phyloP scores from a whole-genome alignment of 768 basidiomycete genomes.

The Mycena metata region DNA sequence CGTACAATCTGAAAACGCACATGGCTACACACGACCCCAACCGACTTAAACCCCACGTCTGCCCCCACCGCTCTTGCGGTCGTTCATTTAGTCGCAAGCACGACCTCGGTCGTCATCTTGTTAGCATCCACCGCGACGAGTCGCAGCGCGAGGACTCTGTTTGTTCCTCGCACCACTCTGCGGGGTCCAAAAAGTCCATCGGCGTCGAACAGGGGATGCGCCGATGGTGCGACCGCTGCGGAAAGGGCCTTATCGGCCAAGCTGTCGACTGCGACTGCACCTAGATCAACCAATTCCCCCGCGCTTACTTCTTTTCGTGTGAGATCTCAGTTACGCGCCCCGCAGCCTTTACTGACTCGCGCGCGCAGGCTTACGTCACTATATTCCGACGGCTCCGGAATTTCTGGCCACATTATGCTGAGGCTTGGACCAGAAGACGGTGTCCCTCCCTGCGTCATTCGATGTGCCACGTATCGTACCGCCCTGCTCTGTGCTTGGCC shows the following conservation, averaged over 20 bases:
- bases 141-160: slow-evolving; percentile 52
- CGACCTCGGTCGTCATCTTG: slow-evolving; percentile 90
- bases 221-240: slow-evolving; percentile 81
- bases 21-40: slow-evolving; percentile 96
- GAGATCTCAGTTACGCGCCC: slow-evolving; percentile 41
- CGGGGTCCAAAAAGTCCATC: slow-evolving; percentile 63
- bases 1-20: slow-evolving; percentile 96
- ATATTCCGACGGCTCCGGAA: slow-evolving; percentile 55
- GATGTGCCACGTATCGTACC: slow-evolving; percentile 77
- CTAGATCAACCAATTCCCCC: slow-evolving; percentile 58
- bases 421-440: slow-evolving; percentile 32
- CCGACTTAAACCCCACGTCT: slow-evolving; percentile 89
- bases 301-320: slow-evolving; percentile 47
- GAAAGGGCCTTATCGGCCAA: slow-evolving; percentile 74
- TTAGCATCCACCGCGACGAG: slow-evolving; percentile 85
- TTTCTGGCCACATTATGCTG: slow-evolving; percentile 47
- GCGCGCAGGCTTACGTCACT: slow-evolving; percentile 46
- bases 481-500: slow-evolving; percentile 67
- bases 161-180: slow-evolving; percentile 56
- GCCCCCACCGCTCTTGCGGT: slow-evolving; percentile 87
- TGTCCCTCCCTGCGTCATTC: slow-evolving; percentile 57
- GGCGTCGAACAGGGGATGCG: slow-evolving; percentile 77
- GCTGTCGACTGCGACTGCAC: slow-evolving; percentile 70
- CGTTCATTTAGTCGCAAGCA: slow-evolving; percentile 96
- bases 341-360: slow-evolving; percentile 43